Evolutionary conservation across 805 yeast genomes (phyloP), one percentile per base, ranked within the genome.

Genomic region (Sugiyamaella boreocaroliniensis): DNA sequence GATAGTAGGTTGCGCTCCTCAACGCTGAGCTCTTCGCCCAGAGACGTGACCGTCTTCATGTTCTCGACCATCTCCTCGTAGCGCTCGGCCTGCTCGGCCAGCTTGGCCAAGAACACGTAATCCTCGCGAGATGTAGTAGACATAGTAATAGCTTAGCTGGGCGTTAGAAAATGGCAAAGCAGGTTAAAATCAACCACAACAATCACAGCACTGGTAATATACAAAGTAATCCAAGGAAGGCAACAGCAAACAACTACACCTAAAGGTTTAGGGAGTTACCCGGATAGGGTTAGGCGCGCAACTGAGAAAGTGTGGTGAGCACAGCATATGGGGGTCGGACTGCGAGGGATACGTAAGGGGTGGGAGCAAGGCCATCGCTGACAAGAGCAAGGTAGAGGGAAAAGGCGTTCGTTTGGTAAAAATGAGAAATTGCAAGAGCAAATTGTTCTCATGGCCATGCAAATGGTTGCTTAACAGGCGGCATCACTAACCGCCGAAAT

Each of bases 11-110:
- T 93, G 75, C 99, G 90, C 78, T 93, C 99, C 77, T 93, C 99
- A 62, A 93, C 96, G 49, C 95, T 85, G 63, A 93, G 78, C 73
- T 92, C 98, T 74, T 87, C 90, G 58, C 96, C 97, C 44, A 95
- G 82, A 43, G 95, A 85, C 64, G 97, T 98, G 67, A 93, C 98
- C 51, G 88, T 85, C 74, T 92, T 90, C 97, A 92, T 92, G 78
- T 88, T 89, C 73, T 89, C 96, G 65, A 92, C 98, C 97, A 88
- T 89, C 78, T 92, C 98, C 78, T 93, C 98, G 73, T 90, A 93
- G 76, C 98, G 95, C 78, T 93, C 99, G 68, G 98, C 97, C 79
- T 92, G 97, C 77, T 92, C 98, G 68, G 97, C 97, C 71, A 93
- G 84, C 72, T 93, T 92, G 73, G 98, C 98, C 70, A 93, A 83